These are phyloP conservation scores for Seiridium unicorne DNA, from an alignment of 2,329 filamentous ascomycete genomes.

Conservation along the genomic window DNA sequence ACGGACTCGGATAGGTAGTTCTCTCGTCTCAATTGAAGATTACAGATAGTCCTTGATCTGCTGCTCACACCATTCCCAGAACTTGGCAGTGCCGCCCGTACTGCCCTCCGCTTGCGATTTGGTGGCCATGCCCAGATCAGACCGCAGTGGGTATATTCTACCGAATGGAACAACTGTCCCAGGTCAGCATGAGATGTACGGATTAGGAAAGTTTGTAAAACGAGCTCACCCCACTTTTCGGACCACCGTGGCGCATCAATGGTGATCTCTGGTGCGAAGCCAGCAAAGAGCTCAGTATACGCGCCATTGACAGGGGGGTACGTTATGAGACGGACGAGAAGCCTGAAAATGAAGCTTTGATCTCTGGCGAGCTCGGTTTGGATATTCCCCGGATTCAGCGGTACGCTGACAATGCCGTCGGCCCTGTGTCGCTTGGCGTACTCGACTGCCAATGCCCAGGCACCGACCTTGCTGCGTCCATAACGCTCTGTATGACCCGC, in stretches of 20 bases:
- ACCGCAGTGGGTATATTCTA: neutral
- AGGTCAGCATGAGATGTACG: neutral
- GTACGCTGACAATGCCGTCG: neutral
- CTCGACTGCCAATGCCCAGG: neutral
- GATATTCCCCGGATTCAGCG: slow-evolving; percentile 3
- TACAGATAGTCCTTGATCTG: neutral
- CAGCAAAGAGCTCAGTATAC: neutral
- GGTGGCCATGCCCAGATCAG: neutral
- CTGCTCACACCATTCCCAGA: neutral
- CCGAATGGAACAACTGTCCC: neutral
- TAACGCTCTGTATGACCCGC: slow-evolving; percentile 8
- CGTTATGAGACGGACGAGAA: neutral
- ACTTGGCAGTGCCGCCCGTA: neutral
- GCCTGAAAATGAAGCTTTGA: neutral
- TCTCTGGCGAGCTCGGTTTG: neutral
- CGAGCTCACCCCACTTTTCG: slow-evolving; percentile 29
- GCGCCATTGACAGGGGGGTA: neutral
- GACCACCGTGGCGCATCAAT: neutral
- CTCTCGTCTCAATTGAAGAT: neutral
- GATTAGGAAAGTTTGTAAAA: neutral
- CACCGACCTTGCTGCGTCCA: neutral
- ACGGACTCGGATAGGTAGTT: no score
- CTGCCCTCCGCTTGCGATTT: neutral
- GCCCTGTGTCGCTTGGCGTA: neutral
- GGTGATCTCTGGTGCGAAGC: neutral